Base-by-base conservation (phyloP, 495 filamentous ascomycete species). In the Penicillium macrosclerotiorum region DNA sequence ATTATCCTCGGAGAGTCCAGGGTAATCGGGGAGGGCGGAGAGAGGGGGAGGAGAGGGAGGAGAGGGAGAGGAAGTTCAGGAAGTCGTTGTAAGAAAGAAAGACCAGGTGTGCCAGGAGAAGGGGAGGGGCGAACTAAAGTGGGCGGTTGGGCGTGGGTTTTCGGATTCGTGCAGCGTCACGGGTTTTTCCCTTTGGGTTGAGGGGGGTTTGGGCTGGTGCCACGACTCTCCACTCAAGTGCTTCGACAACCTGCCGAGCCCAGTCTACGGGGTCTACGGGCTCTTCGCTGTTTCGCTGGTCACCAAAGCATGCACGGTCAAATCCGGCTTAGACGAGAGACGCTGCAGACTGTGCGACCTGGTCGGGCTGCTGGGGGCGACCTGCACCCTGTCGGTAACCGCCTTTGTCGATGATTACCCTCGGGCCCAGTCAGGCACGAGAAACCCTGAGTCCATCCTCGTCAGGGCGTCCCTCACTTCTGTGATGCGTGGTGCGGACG, bases 141-240 rank as follows among this genome's bases (percentile, higher is more conserved):
- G 61, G 55, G 63, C 54, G 61, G 65, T 72, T 70, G 68, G 68
- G 68, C 68, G n/a, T 59, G 64, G 65, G 41, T 39, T 44, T n/a
- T 38, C 25, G 12, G 37, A 13, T 41, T 41, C 37, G 14, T 29
- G 6, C 25, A 29, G n/a, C n/a, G n/a, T n/a, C 18, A 25, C 27
- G 37, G 37, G 37, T 27, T 19, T 24, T 38, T 35, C 32, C 2
- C 17, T 19, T 19, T 19, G 17, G 13, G 17, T 36, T 19, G 16
- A 17, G 16, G 33, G 33, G 33, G 5, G 12, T 38, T 68, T 68
- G 62, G 55, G 65, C 65, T 72, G 68, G 67, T 72, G 68, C 68
- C 69, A 72, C 68, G 68, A 72, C 63, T 58, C 54, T 60, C 64
- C 57, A 60, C 64, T 63, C 25, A n/a, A n/a, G 50, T 55, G 33